Evolutionary conservation across 768 basidiomycete genomes (phyloP), one percentile per base, ranked within the genome.

Genomic region (Sutorius australiensis): DNA sequence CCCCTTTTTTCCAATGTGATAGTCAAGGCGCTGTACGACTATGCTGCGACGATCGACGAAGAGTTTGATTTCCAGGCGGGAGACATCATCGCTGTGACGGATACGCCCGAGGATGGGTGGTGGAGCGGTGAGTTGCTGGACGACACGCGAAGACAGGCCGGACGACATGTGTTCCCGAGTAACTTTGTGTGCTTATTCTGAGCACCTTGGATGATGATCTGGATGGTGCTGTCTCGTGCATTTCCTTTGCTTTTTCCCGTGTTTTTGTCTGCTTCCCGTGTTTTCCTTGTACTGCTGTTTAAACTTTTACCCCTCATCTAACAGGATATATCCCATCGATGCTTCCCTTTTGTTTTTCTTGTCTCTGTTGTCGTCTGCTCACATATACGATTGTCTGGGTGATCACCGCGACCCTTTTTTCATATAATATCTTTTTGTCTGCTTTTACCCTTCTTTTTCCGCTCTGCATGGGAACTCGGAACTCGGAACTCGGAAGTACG

Each of bases 51-150:
- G 11, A 90, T 88, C 56, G 86, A 89, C 1, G 92, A 95, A 65
- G 95, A 98, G 72, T 98, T 98, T 68, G 89, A 95, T 67, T 98
- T 98, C 83, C 91, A 94, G 66, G 77, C 84, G 19, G 92, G 89
- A 3, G 95, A 98, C 70, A 90, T 97, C 58, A 97, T 98, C 58
- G 95, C 94, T 7, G 95, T 98, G 10, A 95, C 91, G 0, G 80
- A 84, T 19, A 95, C 93, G 6, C 93, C 93, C 5, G 93, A 94
- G 61, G 95, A 97, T 62, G 95, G 95, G 1, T 98, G 95, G 95
- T 98, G 95, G 95, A 89, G 84, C 51, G 95, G 95, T 21, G 86
- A 89, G 61, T 69, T 92, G 53, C 72, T 92, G n/a, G 87, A 90
- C 56, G 88, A 91, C 60, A 75, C 77, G 30, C 72, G 91, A 59